Conservation (phyloP, 2,329 filamentous ascomycete species). For the Fusarium begoniae region DNA sequence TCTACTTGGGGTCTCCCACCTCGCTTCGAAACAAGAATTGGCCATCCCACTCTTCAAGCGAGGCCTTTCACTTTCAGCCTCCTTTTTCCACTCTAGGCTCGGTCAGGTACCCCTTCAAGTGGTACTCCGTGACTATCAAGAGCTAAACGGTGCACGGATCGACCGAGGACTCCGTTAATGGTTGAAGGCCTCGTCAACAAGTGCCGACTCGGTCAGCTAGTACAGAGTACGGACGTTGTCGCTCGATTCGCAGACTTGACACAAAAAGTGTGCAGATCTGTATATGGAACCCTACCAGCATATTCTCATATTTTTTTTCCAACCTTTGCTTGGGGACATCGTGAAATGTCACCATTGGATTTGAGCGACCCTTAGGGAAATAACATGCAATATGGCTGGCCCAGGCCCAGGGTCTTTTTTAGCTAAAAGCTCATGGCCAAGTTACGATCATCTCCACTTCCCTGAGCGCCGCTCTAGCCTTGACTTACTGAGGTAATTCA, state of each 20-base stretch:
- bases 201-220: constrained; percentile 31
- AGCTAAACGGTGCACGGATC: constrained; percentile 34
- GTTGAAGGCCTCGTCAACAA: constrained; percentile 25
- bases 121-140: constrained; percentile 13
- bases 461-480: constrained; percentile 22
- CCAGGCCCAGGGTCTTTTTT: constrained; percentile 24
- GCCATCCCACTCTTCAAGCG: constrained; percentile 26
- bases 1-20: constrained; percentile 12
- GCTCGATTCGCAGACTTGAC: constrained; percentile 8
- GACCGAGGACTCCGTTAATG: constrained; percentile 12
- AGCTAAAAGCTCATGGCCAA: constrained; percentile 2
- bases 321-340: not conserved
- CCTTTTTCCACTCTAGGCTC: constrained; percentile 23
- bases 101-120: constrained; percentile 28
- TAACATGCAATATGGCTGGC: constrained; percentile 22
- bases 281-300: not conserved
- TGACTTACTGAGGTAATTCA: constrained; percentile 5
- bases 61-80: constrained; percentile 33
- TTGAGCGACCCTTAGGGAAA: constrained; percentile 3
- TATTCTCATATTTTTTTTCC: constrained; percentile 10
- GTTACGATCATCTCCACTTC: constrained; percentile 21
- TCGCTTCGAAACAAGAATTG: constrained; percentile 19
- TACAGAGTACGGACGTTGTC: not conserved
- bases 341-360: constrained; percentile 31
- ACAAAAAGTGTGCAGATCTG: constrained; percentile 6